Base-by-base conservation (phyloP, 345 rosid genomes). In the Citrus inodora region DNA sequence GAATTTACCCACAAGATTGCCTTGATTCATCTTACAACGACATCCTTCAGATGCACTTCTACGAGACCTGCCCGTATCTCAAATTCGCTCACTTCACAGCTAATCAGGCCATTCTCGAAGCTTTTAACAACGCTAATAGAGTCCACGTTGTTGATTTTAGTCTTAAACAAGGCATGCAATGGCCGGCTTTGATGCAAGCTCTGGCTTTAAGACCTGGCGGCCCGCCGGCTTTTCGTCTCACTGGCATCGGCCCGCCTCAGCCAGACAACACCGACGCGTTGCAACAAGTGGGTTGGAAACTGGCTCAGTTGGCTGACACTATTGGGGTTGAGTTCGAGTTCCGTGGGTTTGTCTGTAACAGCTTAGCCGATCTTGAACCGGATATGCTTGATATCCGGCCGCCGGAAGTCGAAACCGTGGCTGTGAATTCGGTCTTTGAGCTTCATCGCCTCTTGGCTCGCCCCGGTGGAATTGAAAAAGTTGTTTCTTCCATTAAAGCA, bases 171-270 rank as follows among this genome's bases (percentile, higher is more conserved):
- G 98, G 98, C 37, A 86, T 95, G 90, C 98, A 95, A 82, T 95
- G 98, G 98, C 97, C 98, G 61, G 97, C 98, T 11, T 81, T 95
- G 9, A 90, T 95, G 88, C 98, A 95, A 81, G 98, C 98, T n/a
- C 88, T 95, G 6, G 98, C 98, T 3, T 80, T 90, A 4, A 85
- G 98, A 6, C 94, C 91, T 1, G 89, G 90, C 7, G 98, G 97
- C 3, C 93, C 98, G 11, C 97, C 98, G 0, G 83, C 87, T 16
- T 93, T 95, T 71, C 90, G 94, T 63, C 83, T 95, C 53, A 95
- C 98, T 13, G 97, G 97, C 11, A 91, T 95, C n/a, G 98, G 97
- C 3, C 90, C 91, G 24, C 95, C 94, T 14, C 84, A 87, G 71
- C 88, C 88, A 19, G 90, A 89, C 55, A 85, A 88, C 80, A 65